Conservation (phyloP, 768 basidiomycete species). For the Kondoa malvinella region DNA sequence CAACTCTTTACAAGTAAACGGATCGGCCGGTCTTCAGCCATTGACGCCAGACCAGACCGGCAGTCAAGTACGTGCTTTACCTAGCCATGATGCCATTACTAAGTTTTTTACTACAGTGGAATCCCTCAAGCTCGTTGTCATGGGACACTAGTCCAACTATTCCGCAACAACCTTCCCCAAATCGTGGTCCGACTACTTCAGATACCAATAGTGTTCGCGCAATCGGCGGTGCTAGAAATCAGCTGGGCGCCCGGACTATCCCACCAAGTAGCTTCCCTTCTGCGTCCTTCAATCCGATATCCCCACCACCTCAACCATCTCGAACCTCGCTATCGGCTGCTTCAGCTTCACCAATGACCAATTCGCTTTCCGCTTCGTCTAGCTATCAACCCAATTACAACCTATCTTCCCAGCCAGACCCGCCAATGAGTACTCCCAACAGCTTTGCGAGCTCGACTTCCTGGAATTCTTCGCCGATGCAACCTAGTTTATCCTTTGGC, state of each 20-base stretch:
- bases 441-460: neutral
- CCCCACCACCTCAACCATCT: conserved; percentile 1
- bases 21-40: no score
- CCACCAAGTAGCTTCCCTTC: neutral
- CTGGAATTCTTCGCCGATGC: neutral
- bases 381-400: conserved; percentile 14
- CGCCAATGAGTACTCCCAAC: conserved; percentile 2
- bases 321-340: neutral
- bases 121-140: neutral
- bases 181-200: no score
- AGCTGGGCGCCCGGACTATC: neutral
- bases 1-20: no score
- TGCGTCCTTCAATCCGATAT: neutral
- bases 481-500: no score
- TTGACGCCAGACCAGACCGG: neutral
- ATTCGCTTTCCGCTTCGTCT: neutral
- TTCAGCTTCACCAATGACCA: no score
- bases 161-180: neutral
- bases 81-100: no score
- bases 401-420: conserved; percentile 4
- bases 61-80: neutral
- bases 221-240: neutral
- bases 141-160: neutral
- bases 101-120: no score
- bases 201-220: neutral